Percentiles rank a stretch among this genome's conserved stretches.
phyloP scores from a whole-genome alignment of 2,329 filamentous ascomycete genomes.

The Trichoderma guizhouense region DNA sequence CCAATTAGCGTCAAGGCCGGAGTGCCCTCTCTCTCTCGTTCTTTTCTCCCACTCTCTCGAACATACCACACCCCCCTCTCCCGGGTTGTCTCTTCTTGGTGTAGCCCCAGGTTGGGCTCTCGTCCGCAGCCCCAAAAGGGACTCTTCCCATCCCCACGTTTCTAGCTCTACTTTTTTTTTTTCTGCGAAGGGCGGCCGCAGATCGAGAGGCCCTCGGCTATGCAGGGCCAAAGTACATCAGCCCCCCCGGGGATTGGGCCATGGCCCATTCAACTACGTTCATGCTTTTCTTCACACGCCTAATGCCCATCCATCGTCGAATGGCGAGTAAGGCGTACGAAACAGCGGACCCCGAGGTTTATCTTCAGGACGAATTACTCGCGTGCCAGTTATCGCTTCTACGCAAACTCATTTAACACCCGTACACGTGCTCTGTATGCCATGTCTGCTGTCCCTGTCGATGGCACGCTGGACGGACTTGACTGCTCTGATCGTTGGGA shows the following conservation, averaged over 20 bases:
- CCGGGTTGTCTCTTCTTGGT: slow-evolving; percentile 10
- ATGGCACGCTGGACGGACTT: not conserved
- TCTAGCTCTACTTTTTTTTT: slow-evolving; percentile 23
- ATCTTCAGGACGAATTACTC: not conserved
- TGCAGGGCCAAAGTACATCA: slow-evolving; percentile 32
- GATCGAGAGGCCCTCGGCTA: slow-evolving; percentile 38
- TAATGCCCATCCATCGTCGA: not conserved
- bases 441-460: not conserved
- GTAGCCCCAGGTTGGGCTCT: slow-evolving; percentile 11
- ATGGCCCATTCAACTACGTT: slow-evolving; percentile 6
- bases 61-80: not conserved
- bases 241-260: slow-evolving; percentile 5
- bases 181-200: slow-evolving; percentile 33
- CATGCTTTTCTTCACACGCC: not conserved
- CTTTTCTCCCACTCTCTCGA: not conserved
- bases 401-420: not conserved
- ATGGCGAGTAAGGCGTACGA: not conserved
- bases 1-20: slow-evolving; percentile 17
- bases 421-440: not conserved
- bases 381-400: not conserved
- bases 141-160: slow-evolving; percentile 29
- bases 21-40: not conserved
- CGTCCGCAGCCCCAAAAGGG: slow-evolving; percentile 12
- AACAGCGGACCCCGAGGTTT: not conserved
- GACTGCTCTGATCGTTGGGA: not conserved